These are phyloP conservation scores for Hanseniaspora nectarophila DNA, from an alignment of 805 yeast genomes.

Conservation along the genomic window DNA sequence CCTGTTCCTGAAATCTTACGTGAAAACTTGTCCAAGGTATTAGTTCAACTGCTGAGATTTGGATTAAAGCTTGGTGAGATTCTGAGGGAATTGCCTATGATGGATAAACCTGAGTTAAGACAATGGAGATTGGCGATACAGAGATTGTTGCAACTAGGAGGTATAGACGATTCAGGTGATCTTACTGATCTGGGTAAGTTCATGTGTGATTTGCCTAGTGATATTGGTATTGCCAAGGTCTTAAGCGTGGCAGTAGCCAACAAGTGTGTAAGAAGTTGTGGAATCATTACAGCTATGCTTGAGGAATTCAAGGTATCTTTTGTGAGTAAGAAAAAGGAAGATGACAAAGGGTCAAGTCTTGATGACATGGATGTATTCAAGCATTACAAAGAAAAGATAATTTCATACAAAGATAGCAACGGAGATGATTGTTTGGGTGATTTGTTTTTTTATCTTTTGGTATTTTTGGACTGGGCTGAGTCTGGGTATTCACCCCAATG, in stretches of 20 bases:
- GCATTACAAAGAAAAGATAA: conserved; percentile 18
- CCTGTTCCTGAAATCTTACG: conserved; percentile 90
- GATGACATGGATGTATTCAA: conserved; percentile 18
- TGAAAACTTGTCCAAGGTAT: conserved; percentile 65
- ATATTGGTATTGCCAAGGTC: conserved; percentile 76
- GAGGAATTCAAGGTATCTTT: conserved; percentile 65
- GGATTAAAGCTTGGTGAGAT: conserved; percentile 54
- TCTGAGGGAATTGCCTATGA: conserved; percentile 68
- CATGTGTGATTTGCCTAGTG: conserved; percentile 88
- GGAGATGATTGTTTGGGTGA: conserved; percentile 52
- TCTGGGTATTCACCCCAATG: conserved; percentile 58
- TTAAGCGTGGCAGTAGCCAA: conserved; percentile 50
- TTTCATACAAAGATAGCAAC: conserved; percentile 25
- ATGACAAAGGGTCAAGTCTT: background rate
- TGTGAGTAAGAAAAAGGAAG: background rate
- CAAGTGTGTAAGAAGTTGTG: conserved; percentile 50
- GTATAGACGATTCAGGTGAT: conserved; percentile 66
- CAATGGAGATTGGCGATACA: conserved; percentile 66
- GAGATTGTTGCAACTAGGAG: conserved; percentile 75
- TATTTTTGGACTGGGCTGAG: conserved; percentile 66
- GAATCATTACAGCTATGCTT: conserved; percentile 71
- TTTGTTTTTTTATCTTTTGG: conserved; percentile 60
- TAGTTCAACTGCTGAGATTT: conserved; percentile 62
- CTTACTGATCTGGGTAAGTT: conserved; percentile 65
- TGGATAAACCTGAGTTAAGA: conserved; percentile 77